A percentile compares a stretch with the other conserved stretches of the same genome.
Conservation (phyloP, 495 filamentous ascomycete genomes). For the Neurospora tetrasperma region DNA sequence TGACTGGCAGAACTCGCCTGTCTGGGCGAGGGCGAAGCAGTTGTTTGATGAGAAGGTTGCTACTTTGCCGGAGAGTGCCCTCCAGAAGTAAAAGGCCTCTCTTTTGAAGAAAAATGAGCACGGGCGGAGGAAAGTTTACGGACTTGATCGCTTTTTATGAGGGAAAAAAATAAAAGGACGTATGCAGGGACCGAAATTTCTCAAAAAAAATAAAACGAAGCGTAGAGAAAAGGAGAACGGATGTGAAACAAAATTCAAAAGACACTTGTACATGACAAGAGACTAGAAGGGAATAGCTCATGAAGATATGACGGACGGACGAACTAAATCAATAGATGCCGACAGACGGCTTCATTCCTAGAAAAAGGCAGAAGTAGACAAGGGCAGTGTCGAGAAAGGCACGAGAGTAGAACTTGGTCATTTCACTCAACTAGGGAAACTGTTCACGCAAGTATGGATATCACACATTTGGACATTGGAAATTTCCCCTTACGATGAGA, state of each 20-base stretch:
- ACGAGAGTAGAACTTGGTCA: not conserved
- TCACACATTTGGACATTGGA: not conserved
- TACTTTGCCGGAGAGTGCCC: constrained; percentile 48
- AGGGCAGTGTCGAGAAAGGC: not conserved
- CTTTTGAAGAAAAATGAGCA: too few species aligned
- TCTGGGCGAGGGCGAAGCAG: constrained; percentile 77
- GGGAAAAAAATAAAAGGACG: too few species aligned
- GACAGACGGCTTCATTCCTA: not conserved
- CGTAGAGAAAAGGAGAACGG: not conserved
- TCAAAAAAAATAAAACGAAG: not conserved
- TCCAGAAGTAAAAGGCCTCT: constrained; percentile 19
- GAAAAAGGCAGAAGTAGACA: not conserved
- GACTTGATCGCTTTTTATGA: too few species aligned
- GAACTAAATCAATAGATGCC: not conserved
- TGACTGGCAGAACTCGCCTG: constrained; percentile 56
- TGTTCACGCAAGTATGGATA: not conserved
- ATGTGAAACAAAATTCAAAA: not conserved
- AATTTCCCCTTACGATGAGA: not conserved
- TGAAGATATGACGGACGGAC: not conserved
- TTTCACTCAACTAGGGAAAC: not conserved
- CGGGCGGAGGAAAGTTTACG: too few species aligned
- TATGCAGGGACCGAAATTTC: too few species aligned
- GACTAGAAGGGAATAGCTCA: not conserved
- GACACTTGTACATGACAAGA: not conserved
- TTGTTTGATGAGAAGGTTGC: constrained; percentile 79